A percentile compares a stretch with the other conserved stretches of the same genome.
Evolutionary conservation across 495 filamentous ascomycete species (phyloP).

Genomic region (Massariosphaeria phaeospora): DNA sequence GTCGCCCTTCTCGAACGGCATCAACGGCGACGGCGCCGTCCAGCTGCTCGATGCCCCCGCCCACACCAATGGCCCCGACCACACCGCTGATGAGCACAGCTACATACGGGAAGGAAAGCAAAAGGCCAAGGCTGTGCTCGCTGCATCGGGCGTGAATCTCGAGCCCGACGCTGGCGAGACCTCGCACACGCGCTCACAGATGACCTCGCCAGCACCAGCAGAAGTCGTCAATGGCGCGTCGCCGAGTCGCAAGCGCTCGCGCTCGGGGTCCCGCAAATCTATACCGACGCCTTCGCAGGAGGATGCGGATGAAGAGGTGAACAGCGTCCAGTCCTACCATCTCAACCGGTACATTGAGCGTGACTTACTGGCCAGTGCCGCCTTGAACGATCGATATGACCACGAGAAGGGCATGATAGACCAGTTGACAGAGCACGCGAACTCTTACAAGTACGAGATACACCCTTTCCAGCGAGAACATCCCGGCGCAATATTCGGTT

Average conservation of each 20-base stretch:
- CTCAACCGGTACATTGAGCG: conserved; percentile 74
- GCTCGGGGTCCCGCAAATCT: conserved; percentile 50
- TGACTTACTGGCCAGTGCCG: conserved; percentile 65
- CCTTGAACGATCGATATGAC: conserved; percentile 47
- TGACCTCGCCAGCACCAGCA: conserved; percentile 12
- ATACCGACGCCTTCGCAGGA: conserved; percentile 36
- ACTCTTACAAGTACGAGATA: conserved; percentile 48
- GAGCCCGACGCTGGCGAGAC: conserved; percentile 27
- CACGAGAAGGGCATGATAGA: conserved; percentile 34
- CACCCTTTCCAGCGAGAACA: conserved; percentile 50
- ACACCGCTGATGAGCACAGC: conserved; percentile 31
- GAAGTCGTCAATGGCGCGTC: conserved; percentile 42
- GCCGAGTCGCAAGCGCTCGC: conserved; percentile 55
- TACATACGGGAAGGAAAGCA: conserved; percentile 54
- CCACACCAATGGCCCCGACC: conserved; percentile 10
- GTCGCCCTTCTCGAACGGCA: conserved; percentile 14
- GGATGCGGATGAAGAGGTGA: conserved; percentile 26
- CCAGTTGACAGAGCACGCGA: conserved; percentile 49
- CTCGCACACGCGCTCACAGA: not conserved
- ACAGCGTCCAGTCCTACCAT: conserved; percentile 47
- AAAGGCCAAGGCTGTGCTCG: conserved; percentile 54
- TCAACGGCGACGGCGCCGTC: conserved; percentile 24
- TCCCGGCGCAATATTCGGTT: conserved; percentile 63
- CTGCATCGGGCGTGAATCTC: conserved; percentile 45
- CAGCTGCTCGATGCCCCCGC: conserved; percentile 16